These are phyloP conservation scores for Citrullus colocynthis DNA, from an alignment of 306 rosid species.

Conservation along the genomic window DNA sequence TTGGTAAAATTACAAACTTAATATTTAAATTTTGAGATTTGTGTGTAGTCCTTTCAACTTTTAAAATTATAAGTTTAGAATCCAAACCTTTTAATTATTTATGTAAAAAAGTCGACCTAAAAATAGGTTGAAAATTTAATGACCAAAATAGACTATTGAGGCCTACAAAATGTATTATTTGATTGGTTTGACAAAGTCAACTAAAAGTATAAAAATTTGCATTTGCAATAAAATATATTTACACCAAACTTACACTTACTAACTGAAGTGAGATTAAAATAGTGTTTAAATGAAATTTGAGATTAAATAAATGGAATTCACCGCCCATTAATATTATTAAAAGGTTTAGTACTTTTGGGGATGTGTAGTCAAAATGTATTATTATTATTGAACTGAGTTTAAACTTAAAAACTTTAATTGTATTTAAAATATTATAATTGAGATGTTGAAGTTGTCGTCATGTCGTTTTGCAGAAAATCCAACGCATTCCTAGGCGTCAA, in stretches of 20 bases:
- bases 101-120: too few relatives aligned
- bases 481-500: neutral
- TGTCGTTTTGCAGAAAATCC: neutral
- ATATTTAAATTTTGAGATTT: too few relatives aligned
- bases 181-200: neutral
- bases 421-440: neutral
- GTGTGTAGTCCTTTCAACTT: too few relatives aligned
- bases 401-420: neutral
- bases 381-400: neutral
- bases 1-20: too few relatives aligned
- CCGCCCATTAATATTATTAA: neutral
- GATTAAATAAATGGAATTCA: neutral
- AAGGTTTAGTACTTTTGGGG: neutral
- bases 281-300: neutral
- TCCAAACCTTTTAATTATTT: too few relatives aligned
- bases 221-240: neutral
- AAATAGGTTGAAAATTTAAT: too few relatives aligned
- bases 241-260: neutral
- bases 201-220: neutral
- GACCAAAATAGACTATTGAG: too few relatives aligned
- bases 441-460: neutral
- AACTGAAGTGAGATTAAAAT: neutral
- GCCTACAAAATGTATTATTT: neutral
- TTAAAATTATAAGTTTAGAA: too few relatives aligned
- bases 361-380: neutral